Conservation (phyloP, 2,329 filamentous ascomycete genomes). For the Didymella exigua region DNA sequence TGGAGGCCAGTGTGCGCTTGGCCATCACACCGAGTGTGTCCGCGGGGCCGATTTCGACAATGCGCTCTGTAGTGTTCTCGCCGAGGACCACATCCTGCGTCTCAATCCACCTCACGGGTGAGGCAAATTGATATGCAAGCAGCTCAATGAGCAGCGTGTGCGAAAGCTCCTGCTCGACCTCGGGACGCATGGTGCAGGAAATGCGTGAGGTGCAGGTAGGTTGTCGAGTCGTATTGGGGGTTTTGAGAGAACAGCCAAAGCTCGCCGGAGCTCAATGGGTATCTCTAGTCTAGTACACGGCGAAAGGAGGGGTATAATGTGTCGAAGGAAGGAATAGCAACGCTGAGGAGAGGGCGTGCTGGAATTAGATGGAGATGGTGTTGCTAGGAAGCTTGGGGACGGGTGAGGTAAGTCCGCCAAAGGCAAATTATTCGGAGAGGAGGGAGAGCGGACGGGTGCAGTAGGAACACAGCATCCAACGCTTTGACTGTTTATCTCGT, state of each 20-base stretch:
- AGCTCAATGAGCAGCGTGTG: conserved; percentile 98
- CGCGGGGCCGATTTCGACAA: conserved; percentile 95
- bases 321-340: conserved; percentile 24
- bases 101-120: conserved; percentile 99
- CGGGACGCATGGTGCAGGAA: conserved; percentile 78
- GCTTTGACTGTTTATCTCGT: conserved; percentile 43
- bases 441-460: conserved; percentile 24
- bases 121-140: conserved; percentile 98
- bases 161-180: conserved; percentile 98
- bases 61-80: conserved; percentile 93
- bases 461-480: conserved; percentile 32
- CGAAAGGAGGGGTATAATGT: conserved; percentile 28
- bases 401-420: conserved; percentile 16
- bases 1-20: conserved; percentile 90
- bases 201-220: conserved; percentile 29
- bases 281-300: conserved; percentile 30
- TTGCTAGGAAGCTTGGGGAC: conserved; percentile 23
- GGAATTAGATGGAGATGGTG: conserved; percentile 13
- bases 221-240: conserved; percentile 7
- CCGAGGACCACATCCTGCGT: conserved; percentile 99
- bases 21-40: conserved; percentile 98
- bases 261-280: conserved; percentile 36
- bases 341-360: conserved; percentile 18
- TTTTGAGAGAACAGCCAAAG: conserved; percentile 20
- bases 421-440: conserved; percentile 19